Evolutionary conservation across 2,329 filamentous ascomycete species (phyloP), one percentile per base, ranked within the genome.

Genomic region (Nigrospora oryzae): DNA sequence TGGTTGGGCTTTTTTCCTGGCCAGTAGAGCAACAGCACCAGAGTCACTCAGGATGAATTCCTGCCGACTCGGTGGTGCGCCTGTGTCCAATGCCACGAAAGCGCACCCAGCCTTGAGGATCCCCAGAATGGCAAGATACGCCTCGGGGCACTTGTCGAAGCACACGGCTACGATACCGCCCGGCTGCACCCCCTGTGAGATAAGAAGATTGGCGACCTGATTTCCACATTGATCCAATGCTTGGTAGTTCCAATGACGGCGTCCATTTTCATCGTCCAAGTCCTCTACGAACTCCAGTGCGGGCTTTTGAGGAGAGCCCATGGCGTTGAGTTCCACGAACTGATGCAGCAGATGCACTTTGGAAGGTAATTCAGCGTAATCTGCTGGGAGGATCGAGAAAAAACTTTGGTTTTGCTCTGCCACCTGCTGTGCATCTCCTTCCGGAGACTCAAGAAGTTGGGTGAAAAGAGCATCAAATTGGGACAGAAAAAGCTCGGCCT

Each of bases 91-190:
- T 0, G 89, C 87, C 14, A 95, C 73, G 60, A 90, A 94, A 1
- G 84, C 79, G 57, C 84, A 90, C 0, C 89, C 89, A 6, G 84
- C 79, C 60, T 95, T 95, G 31, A 94, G 66, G 44, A 93, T 83
- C 1, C 88, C 89, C 2, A 94, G 67, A 35, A 94, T 89, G 0
- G 84, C 77, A 54, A 93, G 87, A 34, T 87, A 90, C 0, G 88
- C 89, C 57, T 91, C 84, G 0, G 89, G 83, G 49, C 84, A 90
- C 58, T 95, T 95, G 45, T 89, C 81, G 55, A 94, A 94, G 57
- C 85, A 89, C 10, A 91, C 74, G 0, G 81, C 87, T 17, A 95
- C 70, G 5, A 90, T 79, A 23, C 67, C 68, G 1, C 86, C 83
- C 0, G 76, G 68, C 0, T 59, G 49, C 1, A 79, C 63, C 3